phyloP scores from a whole-genome alignment of 164 flowering plant species.

The Paratinospora sagittata region DNA sequence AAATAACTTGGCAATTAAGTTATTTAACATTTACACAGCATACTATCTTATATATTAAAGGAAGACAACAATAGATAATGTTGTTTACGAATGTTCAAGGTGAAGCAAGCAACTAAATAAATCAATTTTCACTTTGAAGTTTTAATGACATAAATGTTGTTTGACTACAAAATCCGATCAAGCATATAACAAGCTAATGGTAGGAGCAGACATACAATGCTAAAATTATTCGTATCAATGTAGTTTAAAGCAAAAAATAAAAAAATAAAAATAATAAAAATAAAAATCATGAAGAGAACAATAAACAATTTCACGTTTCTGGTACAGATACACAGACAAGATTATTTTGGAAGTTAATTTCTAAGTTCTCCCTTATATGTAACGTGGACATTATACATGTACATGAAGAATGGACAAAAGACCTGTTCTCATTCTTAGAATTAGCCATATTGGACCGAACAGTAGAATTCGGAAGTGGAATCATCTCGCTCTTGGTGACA shows the following conservation, averaged over 20 bases:
- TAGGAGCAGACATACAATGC: slow-evolving; percentile 18
- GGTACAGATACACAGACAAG: slow-evolving; percentile 29
- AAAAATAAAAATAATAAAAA: slow-evolving; percentile 1
- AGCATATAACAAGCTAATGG: slow-evolving; percentile 7
- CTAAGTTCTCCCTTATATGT: slow-evolving; percentile 32
- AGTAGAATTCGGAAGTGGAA: slow-evolving; percentile 65
- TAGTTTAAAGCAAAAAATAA: too few species aligned
- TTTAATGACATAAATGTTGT: background rate
- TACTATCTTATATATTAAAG: background rate
- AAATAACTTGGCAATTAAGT: background rate
- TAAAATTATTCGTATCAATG: background rate
- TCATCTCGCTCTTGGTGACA: slow-evolving; percentile 75
- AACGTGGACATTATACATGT: slow-evolving; percentile 54
- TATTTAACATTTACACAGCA: background rate
- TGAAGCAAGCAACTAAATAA: background rate
- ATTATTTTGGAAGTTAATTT: slow-evolving; percentile 24
- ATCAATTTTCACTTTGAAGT: background rate
- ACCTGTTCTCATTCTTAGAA: slow-evolving; percentile 97
- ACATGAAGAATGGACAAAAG: slow-evolving; percentile 74
- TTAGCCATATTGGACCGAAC: slow-evolving; percentile 55
- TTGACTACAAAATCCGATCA: background rate
- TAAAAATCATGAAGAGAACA: slow-evolving; percentile 4
- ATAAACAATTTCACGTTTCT: slow-evolving; percentile 14
- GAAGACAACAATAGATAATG: background rate
- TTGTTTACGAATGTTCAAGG: background rate